Conservation (phyloP, 2,329 filamentous ascomycete genomes). For the Fusarium sp. region DNA sequence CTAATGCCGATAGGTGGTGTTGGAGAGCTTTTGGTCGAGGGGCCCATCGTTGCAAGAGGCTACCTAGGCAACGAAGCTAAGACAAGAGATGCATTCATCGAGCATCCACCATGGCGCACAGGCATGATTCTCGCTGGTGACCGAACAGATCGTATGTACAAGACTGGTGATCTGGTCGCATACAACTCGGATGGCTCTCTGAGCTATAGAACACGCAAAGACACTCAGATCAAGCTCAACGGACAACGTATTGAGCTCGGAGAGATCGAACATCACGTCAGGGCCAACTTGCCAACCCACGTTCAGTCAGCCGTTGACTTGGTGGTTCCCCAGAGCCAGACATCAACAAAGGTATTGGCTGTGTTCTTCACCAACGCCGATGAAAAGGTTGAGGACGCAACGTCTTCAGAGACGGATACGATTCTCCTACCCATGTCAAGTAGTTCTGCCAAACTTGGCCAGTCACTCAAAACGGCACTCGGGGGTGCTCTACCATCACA, state of each 20-base stretch:
- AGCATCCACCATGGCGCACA: slow-evolving; percentile 59
- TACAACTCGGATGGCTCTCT: slow-evolving; percentile 55
- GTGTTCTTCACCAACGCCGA: slow-evolving; percentile 29
- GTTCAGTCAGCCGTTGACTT: slow-evolving; percentile 59
- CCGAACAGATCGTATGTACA: slow-evolving; percentile 48
- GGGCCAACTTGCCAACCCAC: slow-evolving; percentile 50
- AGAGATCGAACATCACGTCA: slow-evolving; percentile 57
- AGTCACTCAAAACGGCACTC: slow-evolving; percentile 24
- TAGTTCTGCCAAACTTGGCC: background rate
- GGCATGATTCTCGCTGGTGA: background rate
- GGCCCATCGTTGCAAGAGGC: slow-evolving; percentile 25
- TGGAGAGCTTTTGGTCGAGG: slow-evolving; percentile 23
- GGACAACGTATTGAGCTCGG: slow-evolving; percentile 66
- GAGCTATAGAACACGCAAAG: slow-evolving; percentile 62
- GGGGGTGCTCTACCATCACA: slow-evolving; percentile 39
- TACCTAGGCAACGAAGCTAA: slow-evolving; percentile 20
- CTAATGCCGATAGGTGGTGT: slow-evolving; percentile 8
- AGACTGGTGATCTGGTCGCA: slow-evolving; percentile 60
- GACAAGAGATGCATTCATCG: slow-evolving; percentile 23
- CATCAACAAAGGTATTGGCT: slow-evolving; percentile 27
- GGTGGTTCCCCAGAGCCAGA: slow-evolving; percentile 50
- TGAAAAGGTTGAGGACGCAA: background rate
- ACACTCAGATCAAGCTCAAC: slow-evolving; percentile 68
- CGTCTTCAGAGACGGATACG: background rate
- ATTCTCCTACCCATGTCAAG: slow-evolving; percentile 21